Evolutionary conservation across 192 early-diverging fungal genomes (phyloP).

Genomic region (Backusella liffmaniae): DNA sequence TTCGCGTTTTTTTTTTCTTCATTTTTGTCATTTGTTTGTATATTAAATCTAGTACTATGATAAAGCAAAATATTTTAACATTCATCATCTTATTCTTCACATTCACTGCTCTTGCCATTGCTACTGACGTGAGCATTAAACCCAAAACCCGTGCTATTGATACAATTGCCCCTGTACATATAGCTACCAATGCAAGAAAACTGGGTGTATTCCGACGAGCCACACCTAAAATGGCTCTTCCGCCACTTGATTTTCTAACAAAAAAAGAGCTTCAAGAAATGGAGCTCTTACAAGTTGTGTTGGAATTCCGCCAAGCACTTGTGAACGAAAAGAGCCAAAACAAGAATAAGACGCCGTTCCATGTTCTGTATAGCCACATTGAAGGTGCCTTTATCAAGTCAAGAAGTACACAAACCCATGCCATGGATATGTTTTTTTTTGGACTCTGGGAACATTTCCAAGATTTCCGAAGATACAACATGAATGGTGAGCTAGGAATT

Average conservation of each 20-base stretch:
- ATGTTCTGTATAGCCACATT: background rate
- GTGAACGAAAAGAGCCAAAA: background rate
- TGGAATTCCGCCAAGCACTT: background rate
- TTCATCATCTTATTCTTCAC: background rate
- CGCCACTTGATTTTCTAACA: background rate
- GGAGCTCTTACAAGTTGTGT: background rate
- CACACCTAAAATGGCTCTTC: background rate
- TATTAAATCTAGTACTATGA: background rate
- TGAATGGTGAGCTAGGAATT: background rate
- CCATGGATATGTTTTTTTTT: background rate
- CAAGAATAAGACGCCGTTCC: background rate
- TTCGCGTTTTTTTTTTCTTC: too few relatives aligned
- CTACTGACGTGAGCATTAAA: background rate
- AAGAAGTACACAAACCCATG: background rate
- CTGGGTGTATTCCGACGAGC: too few relatives aligned
- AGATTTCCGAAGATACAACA: background rate
- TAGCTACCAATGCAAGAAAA: background rate
- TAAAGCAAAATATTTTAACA: background rate
- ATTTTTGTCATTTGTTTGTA: too few relatives aligned
- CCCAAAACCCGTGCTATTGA: background rate
- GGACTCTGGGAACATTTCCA: background rate
- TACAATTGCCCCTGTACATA: too few relatives aligned
- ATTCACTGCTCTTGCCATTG: background rate
- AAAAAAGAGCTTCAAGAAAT: background rate
- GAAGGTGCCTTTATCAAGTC: background rate